Evolutionary conservation across 257 asterid genomes (phyloP).

Genomic region (Paulownia fortunei): DNA sequence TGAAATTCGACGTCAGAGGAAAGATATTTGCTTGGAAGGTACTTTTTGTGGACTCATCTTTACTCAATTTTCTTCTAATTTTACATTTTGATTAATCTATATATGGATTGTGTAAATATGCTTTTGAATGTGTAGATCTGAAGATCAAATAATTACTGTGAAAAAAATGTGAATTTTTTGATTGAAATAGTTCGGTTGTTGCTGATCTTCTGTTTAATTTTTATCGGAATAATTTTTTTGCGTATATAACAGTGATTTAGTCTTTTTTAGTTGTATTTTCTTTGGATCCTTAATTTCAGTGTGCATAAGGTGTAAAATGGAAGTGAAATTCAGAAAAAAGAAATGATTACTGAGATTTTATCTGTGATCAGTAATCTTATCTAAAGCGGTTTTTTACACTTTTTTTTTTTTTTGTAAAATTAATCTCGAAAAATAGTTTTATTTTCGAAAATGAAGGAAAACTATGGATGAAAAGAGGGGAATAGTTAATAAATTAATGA

Average conservation of each 20-base stretch:
- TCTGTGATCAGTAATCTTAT: not conserved
- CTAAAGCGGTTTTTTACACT: not conserved
- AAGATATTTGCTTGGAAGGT: conserved; percentile 40
- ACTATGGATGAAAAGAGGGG: not conserved
- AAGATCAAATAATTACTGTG: conserved; percentile 5
- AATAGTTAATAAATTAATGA: not conserved
- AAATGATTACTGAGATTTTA: not conserved
- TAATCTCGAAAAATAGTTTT: not conserved
- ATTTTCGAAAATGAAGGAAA: not conserved
- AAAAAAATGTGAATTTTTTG: not conserved
- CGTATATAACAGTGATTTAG: not conserved
- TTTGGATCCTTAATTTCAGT: not conserved
- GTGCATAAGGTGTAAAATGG: not conserved
- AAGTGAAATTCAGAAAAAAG: not conserved
- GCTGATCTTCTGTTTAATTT: conserved; percentile 28
- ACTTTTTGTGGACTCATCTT: conserved; percentile 30
- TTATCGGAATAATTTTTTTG: not conserved
- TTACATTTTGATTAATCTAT: not conserved
- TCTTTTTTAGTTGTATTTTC: not conserved
- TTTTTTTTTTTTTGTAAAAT: not conserved
- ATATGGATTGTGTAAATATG: not conserved
- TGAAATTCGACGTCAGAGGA: not conserved
- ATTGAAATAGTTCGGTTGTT: not conserved
- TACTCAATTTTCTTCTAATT: not conserved
- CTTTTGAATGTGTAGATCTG: conserved; percentile 28